Percentiles rank a stretch among this genome's conserved stretches.
Conservation (phyloP, 1,139 yeast genomes). For the Arxiozyma telluris region DNA sequence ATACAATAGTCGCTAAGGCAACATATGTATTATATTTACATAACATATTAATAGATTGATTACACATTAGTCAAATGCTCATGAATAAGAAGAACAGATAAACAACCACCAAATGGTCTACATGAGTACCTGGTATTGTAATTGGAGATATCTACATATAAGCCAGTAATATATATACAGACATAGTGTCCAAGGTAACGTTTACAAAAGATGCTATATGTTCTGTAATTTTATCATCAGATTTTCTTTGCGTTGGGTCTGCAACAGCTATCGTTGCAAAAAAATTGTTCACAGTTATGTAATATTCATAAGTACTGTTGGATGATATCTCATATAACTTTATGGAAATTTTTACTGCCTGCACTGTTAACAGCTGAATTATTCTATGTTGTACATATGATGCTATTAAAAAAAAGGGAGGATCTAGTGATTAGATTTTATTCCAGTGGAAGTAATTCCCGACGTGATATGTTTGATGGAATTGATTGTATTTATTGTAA, state of each 20-base stretch:
- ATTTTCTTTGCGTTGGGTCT: background rate
- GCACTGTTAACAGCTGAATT: background rate
- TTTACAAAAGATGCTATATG: background rate
- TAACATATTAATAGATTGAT: too few species aligned
- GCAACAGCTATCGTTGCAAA: too few species aligned
- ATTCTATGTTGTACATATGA: background rate
- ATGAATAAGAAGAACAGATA: too few species aligned
- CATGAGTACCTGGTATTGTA: too few species aligned
- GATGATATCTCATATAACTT: background rate
- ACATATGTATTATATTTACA: too few species aligned
- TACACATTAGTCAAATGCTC: background rate
- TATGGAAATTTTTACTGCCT: background rate
- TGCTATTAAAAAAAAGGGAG: background rate
- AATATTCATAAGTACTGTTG: too few species aligned
- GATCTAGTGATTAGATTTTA: background rate
- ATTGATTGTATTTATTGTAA: constrained; percentile 8
- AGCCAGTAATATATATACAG: too few species aligned
- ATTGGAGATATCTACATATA: background rate
- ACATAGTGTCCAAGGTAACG: background rate
- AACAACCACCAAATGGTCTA: too few species aligned
- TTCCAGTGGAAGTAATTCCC: background rate
- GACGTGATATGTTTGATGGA: background rate
- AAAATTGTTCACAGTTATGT: background rate
- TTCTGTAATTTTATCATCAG: background rate
- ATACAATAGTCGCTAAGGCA: background rate